Conservation (phyloP, 2,329 filamentous ascomycete species). For the Aspergillus luchuensis region DNA sequence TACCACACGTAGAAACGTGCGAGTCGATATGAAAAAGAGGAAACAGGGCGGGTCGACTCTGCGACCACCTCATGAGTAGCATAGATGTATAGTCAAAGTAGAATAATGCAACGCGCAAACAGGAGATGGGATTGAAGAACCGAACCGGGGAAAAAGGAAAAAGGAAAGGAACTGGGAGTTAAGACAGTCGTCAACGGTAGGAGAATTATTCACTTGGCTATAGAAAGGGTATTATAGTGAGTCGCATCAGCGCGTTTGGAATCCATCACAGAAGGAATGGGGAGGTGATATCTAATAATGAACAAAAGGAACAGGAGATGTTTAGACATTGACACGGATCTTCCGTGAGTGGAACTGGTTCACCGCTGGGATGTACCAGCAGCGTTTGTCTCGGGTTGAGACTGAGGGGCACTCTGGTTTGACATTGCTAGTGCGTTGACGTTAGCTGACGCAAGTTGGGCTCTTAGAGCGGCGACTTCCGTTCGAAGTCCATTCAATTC, state of each 20-base stretch:
- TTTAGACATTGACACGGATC: background rate
- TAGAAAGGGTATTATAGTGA: slow-evolving; percentile 8
- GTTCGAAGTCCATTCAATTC: slow-evolving; percentile 44
- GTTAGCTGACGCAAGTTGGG: slow-evolving; percentile 41
- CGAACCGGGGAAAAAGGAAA: background rate
- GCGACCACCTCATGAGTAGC: background rate
- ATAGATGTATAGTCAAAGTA: background rate
- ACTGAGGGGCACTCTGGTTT: slow-evolving; percentile 17
- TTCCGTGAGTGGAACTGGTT: background rate
- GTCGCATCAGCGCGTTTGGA: background rate
- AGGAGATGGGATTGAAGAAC: background rate
- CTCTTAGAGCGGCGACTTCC: slow-evolving; percentile 45
- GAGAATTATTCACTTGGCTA: background rate
- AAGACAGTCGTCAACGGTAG: background rate
- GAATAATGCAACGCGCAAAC: background rate
- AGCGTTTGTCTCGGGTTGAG: slow-evolving; percentile 17
- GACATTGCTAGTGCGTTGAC: slow-evolving; percentile 25
- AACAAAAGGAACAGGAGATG: background rate
- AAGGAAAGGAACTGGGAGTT: background rate
- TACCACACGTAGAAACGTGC: background rate
- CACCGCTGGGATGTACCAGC: slow-evolving; percentile 20
- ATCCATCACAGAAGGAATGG: background rate
- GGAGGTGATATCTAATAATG: slow-evolving; percentile 1
- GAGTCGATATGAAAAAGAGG: background rate
- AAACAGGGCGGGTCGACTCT: background rate